phyloP scores from a whole-genome alignment of 805 yeast genomes.

The Candida qinlingensis region DNA sequence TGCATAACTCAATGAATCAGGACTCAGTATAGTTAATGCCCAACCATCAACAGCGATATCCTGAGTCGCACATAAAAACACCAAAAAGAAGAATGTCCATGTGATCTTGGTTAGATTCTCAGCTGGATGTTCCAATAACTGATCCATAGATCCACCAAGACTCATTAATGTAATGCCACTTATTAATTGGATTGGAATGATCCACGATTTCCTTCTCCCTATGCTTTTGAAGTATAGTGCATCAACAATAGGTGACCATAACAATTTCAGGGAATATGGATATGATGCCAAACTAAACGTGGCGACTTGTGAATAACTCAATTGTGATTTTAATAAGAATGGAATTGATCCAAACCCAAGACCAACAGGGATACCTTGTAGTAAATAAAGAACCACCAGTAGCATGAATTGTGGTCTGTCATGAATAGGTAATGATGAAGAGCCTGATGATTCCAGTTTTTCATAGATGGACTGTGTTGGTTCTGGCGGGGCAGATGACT shows the following conservation, averaged over 20 bases:
- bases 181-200: slow-evolving; percentile 84
- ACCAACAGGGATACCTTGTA: slow-evolving; percentile 97
- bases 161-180: slow-evolving; percentile 62
- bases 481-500: background rate
- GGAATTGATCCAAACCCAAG: slow-evolving; percentile 94
- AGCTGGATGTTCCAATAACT: slow-evolving; percentile 43
- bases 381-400: slow-evolving; percentile 66
- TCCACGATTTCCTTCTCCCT: slow-evolving; percentile 92
- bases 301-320: slow-evolving; percentile 87
- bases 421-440: slow-evolving; percentile 25
- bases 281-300: slow-evolving; percentile 87
- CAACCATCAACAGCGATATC: slow-evolving; percentile 99
- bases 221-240: slow-evolving; percentile 61
- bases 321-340: slow-evolving; percentile 74
- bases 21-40: slow-evolving; percentile 86
- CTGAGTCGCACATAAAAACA: slow-evolving; percentile 91
- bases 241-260: slow-evolving; percentile 97
- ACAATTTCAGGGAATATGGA: slow-evolving; percentile 85
- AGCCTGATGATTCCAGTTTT: background rate
- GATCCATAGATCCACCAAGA: slow-evolving; percentile 57
- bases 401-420: slow-evolving; percentile 76
- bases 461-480: background rate
- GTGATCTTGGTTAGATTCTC: slow-evolving; percentile 55
- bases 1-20: slow-evolving; percentile 78
- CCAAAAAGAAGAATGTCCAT: slow-evolving; percentile 64